Base-by-base conservation (phyloP, 1,139 yeast genomes). In the Wickerhamomyces sp. region DNA sequence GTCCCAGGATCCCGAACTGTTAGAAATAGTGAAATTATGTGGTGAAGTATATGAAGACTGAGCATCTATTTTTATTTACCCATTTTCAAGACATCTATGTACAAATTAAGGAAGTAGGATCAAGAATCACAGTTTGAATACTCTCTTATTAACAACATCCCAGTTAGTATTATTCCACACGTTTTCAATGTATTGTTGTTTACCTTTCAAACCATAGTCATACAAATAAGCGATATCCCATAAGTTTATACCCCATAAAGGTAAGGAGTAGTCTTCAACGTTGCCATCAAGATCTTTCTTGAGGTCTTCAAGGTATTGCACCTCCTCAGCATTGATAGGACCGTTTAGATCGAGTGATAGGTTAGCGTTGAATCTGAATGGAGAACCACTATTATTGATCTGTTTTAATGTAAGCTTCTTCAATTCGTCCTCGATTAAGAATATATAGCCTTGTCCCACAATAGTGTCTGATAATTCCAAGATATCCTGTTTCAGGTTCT, bases 331-430 rank as follows among this genome's bases (percentile, higher is more conserved):
- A 42, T 72, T 76, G 27, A 84, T 71, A 12, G 86, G 79, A 13
- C 84, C 81, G 60, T 85, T 88, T 55, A 92, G 68, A 60, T 90
- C 97, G 36, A 81, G 63, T 5, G 75, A 61, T 64, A 88, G 95
- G 56, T 81, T 76, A 52, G 90, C 80, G 31, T 84, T 81, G 58
- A 76, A 79, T 53, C 78, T 78, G 60, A 86, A 87, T 20, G 98
- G 97, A 2, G 97, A 78, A 37, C 98, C 98, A 48, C 94, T 92
- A 58, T 87, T 82, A 62, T 85, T 78, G 51, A 89, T 73, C 39
- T 77, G 70, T 43, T 84, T 57, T 25, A 89, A 70, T 43, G 73
- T 74, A 38, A 92, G 66, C 31, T 74, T 64, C 63, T 90, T 90
- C 52, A 77, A 74, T 28, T 76, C 74, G 38, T 74, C 74, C 63